These are phyloP conservation scores for Coprinopsis strossmayeri DNA, from an alignment of 768 basidiomycete genomes.

Conservation along the genomic window DNA sequence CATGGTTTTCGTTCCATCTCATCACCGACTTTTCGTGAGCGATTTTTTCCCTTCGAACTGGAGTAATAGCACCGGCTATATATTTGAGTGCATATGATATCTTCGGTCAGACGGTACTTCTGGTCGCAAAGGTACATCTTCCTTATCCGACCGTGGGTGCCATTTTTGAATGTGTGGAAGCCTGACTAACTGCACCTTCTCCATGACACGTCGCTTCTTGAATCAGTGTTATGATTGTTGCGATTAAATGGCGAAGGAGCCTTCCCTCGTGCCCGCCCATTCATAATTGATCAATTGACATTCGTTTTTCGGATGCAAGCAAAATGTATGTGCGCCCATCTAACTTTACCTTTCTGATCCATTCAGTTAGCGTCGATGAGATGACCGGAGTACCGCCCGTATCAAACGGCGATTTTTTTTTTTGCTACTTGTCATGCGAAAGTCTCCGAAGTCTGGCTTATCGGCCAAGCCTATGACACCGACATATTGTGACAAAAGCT, in stretches of 20 bases:
- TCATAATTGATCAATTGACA: neutral
- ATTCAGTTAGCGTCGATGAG: neutral
- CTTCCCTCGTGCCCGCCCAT: neutral
- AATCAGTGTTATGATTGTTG: too few relatives aligned
- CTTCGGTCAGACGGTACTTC: too few relatives aligned
- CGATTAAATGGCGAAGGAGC: constrained; percentile 1
- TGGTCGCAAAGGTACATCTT: too few relatives aligned
- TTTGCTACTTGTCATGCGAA: neutral
- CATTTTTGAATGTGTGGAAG: too few relatives aligned
- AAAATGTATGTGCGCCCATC: neutral
- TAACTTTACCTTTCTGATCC: neutral
- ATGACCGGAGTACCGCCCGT: neutral
- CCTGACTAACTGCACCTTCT: too few relatives aligned
- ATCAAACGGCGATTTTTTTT: neutral
- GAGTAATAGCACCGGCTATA: too few relatives aligned
- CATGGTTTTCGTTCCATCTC: too few relatives aligned
- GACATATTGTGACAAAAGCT: neutral
- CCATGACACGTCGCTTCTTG: too few relatives aligned
- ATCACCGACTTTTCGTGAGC: too few relatives aligned
- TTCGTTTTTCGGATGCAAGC: neutral
- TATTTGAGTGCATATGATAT: too few relatives aligned
- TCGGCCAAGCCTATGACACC: neutral
- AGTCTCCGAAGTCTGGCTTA: neutral
- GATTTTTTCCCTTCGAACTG: too few relatives aligned
- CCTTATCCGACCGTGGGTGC: too few relatives aligned